Base-by-base conservation (phyloP, 176 grass and related monocot species). In the Avena eriantha region DNA sequence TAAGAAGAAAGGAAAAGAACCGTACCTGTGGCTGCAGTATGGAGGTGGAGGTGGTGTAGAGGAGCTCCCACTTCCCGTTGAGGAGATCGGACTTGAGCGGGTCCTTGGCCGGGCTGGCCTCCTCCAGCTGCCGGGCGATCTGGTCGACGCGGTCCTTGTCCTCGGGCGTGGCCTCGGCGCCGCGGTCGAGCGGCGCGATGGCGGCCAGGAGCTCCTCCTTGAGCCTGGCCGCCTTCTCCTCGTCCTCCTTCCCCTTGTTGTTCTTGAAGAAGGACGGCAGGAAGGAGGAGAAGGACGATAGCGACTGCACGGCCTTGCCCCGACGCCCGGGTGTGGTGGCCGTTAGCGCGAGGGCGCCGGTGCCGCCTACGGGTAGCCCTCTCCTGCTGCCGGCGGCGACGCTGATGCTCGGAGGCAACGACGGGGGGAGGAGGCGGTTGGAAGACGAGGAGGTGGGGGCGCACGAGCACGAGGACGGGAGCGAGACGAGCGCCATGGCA, bases 41-140 rank as follows among this genome's bases (percentile, higher is more conserved):
- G 74, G 93, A 92, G 11, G 82, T 77, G 48, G 93, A 98, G 66
- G 96, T 98, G 75, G 96, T 98, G 82, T 98, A 92, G 17, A 98
- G 56, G 12, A 98, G 90, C 87, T 95, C 92, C 93, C 96, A 98
- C 82, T 98, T 98, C 48, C 96, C 93, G 87, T 98, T 96, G 49
- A 98, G 77, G 33, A 95, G 84, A 49, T 94, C 84, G 16, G 96
- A 98, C 85, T 98, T 98, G 78, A 95, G 90, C 2, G 96, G 92
- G 59, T 94, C 92, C 90, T 98, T 98, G 82, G 89, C 80, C 29
- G 82, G 47, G 79, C 83, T 94, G 65, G 92, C 73, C 71, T 86
- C 92, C 86, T 98, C 96, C 46, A 98, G 75, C 24, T 80, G 86
- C 84, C 71, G 73, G 17, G 80, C 90, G 83, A 98, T 89, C 96